These are phyloP conservation scores for Cucurbita ficifolia DNA, from an alignment of 306 rosid species.

Conservation along the genomic window DNA sequence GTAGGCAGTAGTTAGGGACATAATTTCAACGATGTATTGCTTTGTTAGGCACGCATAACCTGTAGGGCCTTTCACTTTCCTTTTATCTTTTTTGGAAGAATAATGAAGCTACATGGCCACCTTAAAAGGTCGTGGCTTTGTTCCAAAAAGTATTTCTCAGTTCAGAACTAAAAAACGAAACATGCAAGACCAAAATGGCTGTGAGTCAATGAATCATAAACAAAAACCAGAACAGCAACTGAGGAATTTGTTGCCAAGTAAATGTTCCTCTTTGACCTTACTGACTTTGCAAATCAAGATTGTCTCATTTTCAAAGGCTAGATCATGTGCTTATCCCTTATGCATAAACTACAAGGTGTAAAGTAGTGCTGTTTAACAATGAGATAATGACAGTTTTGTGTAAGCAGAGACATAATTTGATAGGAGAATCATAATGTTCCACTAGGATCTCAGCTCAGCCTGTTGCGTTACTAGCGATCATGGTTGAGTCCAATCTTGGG, in stretches of 20 bases:
- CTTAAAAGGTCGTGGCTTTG: background rate
- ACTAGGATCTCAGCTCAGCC: conserved; percentile 1
- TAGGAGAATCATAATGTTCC: background rate
- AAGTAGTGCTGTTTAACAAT: background rate
- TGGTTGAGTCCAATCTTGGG: conserved; percentile 9
- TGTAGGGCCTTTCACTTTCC: conserved; percentile 7
- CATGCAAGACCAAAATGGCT: background rate
- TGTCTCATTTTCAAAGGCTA: background rate
- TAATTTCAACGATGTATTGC: background rate
- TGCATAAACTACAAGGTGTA: background rate
- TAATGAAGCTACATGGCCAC: conserved; percentile 5
- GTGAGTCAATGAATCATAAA: background rate
- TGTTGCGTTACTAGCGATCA: background rate
- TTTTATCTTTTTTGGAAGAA: background rate
- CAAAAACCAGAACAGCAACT: background rate
- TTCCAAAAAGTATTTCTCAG: background rate
- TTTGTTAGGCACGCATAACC: background rate
- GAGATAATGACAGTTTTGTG: conserved; percentile 1
- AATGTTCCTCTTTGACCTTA: background rate
- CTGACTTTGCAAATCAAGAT: conserved; percentile 1
- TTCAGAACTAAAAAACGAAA: background rate
- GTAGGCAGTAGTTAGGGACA: conserved; percentile 7
- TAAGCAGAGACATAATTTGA: background rate
- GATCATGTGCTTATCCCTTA: background rate
- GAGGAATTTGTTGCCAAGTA: background rate